Evolutionary conservation across 2,329 filamentous ascomycete genomes (phyloP).

Genomic region (Aspergillus cejpii): DNA sequence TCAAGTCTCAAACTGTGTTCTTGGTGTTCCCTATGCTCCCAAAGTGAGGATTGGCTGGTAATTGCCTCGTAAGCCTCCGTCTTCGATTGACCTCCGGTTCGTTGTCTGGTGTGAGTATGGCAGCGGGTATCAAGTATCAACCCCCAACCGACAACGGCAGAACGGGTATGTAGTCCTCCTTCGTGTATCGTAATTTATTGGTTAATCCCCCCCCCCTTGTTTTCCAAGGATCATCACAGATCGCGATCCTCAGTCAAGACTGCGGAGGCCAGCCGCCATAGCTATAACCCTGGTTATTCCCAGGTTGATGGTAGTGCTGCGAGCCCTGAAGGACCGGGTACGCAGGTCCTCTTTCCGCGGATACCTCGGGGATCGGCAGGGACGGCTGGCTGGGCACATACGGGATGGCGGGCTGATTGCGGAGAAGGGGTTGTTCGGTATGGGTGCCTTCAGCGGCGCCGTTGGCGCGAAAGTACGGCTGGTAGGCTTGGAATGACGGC

Average conservation of each 20-base stretch:
- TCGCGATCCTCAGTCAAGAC: slow-evolving; percentile 11
- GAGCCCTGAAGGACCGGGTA: slow-evolving; percentile 12
- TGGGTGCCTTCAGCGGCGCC: slow-evolving; percentile 11
- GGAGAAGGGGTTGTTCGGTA: slow-evolving; percentile 10
- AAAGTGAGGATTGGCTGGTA: too few relatives aligned
- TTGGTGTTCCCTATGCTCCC: too few relatives aligned
- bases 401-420: slow-evolving; percentile 12
- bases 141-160: too few relatives aligned
- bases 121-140: too few relatives aligned
- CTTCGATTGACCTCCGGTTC: too few relatives aligned
- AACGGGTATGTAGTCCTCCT: too few relatives aligned
- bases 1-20: too few relatives aligned
- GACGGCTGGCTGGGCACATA: slow-evolving; percentile 17
- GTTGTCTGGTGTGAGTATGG: too few relatives aligned
- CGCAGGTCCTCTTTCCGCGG: slow-evolving; percentile 10
- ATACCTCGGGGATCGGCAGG: slow-evolving; percentile 16
- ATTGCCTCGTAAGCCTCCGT: too few relatives aligned
- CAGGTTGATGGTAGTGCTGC: slow-evolving; percentile 10
- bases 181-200: too few relatives aligned
- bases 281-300: slow-evolving; percentile 6
- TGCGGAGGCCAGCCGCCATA: slow-evolving; percentile 18
- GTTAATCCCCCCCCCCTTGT: too few relatives aligned
- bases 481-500: slow-evolving; percentile 16
- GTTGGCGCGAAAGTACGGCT: slow-evolving; percentile 15
- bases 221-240: too few relatives aligned